Conservation (phyloP, 352 stramenopile species). For the Phytophthora tentaculata region DNA sequence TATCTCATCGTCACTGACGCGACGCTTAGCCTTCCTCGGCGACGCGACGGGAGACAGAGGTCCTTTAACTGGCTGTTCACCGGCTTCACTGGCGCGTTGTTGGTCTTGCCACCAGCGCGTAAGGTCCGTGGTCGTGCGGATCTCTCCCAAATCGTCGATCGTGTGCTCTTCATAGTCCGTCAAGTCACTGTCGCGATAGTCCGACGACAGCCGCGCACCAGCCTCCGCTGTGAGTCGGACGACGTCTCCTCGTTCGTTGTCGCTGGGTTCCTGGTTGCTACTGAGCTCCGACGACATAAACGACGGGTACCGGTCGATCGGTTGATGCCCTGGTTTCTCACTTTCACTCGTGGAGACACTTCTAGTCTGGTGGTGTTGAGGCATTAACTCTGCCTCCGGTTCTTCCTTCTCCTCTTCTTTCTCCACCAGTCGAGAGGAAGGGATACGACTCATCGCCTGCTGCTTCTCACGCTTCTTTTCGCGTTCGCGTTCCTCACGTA, state of each 20-base stretch:
- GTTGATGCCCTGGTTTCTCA: constrained; percentile 16
- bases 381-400: constrained; percentile 21
- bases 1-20: constrained; percentile 15
- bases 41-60: constrained; percentile 28
- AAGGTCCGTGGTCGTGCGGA: constrained; percentile 53
- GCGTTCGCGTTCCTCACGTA: constrained; percentile 17
- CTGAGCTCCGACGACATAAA: constrained; percentile 47
- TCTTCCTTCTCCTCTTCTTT: constrained; percentile 38
- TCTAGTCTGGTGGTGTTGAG: constrained; percentile 15
- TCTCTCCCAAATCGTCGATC: constrained; percentile 43
- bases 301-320: constrained; percentile 31
- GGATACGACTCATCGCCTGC: constrained; percentile 19
- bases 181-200: constrained; percentile 42
- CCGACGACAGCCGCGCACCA: constrained; percentile 24
- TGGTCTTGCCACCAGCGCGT: constrained; percentile 56
- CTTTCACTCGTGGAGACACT: constrained; percentile 24
- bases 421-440: constrained; percentile 26
- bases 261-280: constrained; percentile 31
- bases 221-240: constrained; percentile 36
- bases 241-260: constrained; percentile 32
- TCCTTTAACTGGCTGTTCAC: constrained; percentile 13
- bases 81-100: constrained; percentile 21
- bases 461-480: constrained; percentile 8
- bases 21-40: constrained; percentile 14
- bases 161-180: constrained; percentile 57